A percentile compares a stretch with the other conserved stretches of the same genome.
Evolutionary conservation across 2,329 filamentous ascomycete species (phyloP).

Genomic region (Elsinoe necatrix): DNA sequence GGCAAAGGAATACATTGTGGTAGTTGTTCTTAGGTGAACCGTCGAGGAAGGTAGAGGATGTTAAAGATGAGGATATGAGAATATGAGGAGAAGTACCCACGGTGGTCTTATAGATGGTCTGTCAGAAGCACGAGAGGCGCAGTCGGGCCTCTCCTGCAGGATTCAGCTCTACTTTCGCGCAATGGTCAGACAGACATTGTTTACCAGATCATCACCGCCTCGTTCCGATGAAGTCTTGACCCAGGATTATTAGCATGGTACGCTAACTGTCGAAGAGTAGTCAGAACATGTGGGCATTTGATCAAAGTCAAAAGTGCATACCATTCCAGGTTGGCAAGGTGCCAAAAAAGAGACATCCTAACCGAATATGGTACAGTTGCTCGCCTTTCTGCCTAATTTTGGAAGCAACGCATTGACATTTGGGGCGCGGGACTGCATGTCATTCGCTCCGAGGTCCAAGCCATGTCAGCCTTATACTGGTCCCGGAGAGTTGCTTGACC

Average conservation of each 20-base stretch:
- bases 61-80: neutral
- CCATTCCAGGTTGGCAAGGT: neutral
- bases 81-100: neutral
- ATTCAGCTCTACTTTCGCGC: neutral
- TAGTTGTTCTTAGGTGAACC: neutral
- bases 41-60: neutral
- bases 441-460: neutral
- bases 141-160: neutral
- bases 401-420: constrained; percentile 3
- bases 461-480: neutral
- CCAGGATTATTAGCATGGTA: neutral
- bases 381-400: constrained; percentile 6
- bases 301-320: neutral
- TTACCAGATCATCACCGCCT: too few species aligned
- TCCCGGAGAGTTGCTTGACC: constrained; percentile 1
- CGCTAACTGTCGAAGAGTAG: neutral
- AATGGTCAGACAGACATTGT: neutral
- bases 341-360: constrained; percentile 6
- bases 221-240: neutral
- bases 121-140: neutral
- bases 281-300: neutral
- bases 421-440: neutral
- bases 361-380: neutral
- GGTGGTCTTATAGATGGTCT: neutral
- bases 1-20: neutral